A percentile compares a stretch with the other conserved stretches of the same genome.
Conservation (phyloP, 1,284 basidiomycete species). For the Trichosporon ovoides region DNA sequence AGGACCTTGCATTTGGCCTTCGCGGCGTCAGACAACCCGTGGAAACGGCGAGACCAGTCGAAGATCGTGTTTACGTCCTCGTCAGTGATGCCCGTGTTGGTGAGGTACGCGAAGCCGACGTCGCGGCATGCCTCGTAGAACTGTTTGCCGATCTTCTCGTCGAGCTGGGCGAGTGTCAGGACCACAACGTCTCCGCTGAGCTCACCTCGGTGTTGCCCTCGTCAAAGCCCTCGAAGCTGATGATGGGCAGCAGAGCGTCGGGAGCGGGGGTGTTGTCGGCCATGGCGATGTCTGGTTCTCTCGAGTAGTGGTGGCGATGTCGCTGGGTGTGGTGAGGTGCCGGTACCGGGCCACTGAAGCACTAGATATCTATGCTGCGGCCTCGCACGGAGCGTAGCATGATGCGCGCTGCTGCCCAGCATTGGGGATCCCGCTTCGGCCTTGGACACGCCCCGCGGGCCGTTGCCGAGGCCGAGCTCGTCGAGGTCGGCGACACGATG, state of each 20-base stretch:
- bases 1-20: background rate
- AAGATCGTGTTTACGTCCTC: conserved; percentile 56
- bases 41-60: conserved; percentile 52
- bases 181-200: too few relatives aligned
- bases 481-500: too few relatives aligned
- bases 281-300: background rate
- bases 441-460: too few relatives aligned
- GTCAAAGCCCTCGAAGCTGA: conserved; percentile 31
- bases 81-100: conserved; percentile 50
- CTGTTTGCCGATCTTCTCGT: conserved; percentile 19
- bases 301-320: too few relatives aligned
- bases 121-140: conserved; percentile 32
- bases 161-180: conserved; percentile 14
- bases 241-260: conserved; percentile 21
- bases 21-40: background rate
- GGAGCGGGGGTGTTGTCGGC: background rate
- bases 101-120: conserved; percentile 52
- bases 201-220: conserved; percentile 23
- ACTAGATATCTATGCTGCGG: too few relatives aligned
- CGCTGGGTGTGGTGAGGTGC: too few relatives aligned
- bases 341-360: too few relatives aligned
- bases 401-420: too few relatives aligned
- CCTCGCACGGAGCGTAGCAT: too few relatives aligned
- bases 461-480: too few relatives aligned
- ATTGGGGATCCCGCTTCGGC: too few relatives aligned